Conservation (phyloP, 192 early-diverging fungal genomes). For the Rhizophagus sp. region DNA sequence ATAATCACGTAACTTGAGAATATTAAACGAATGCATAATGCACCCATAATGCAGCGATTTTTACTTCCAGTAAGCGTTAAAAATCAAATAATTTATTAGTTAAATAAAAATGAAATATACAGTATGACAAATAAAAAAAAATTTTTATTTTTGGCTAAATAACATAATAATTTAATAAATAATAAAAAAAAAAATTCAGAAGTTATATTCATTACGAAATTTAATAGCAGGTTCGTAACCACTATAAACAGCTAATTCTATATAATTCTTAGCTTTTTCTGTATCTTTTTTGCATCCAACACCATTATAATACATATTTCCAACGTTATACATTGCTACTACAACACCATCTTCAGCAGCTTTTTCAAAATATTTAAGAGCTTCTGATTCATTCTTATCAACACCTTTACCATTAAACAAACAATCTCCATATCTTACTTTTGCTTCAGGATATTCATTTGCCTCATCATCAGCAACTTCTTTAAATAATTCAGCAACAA, state of each 20-base stretch:
- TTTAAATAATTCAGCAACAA: background rate
- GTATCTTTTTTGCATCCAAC: background rate
- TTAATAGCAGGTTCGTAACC: background rate
- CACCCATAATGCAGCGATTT: too few relatives aligned
- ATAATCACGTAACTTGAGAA: too few relatives aligned
- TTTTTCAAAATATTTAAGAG: constrained; percentile 3
- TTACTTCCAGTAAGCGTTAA: too few relatives aligned
- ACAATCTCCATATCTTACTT: background rate
- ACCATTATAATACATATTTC: constrained; percentile 2
- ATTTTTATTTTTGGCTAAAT: too few relatives aligned
- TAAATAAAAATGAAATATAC: too few relatives aligned
- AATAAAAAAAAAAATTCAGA: too few relatives aligned
- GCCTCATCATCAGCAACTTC: background rate
- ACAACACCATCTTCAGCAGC: background rate
- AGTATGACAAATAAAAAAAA: too few relatives aligned
- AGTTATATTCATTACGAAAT: background rate
- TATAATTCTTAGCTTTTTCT: background rate
- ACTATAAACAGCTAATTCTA: background rate
- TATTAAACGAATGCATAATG: too few relatives aligned
- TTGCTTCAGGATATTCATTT: background rate
- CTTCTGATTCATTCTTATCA: background rate
- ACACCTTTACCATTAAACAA: background rate
- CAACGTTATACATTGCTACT: background rate
- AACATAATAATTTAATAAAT: too few relatives aligned
- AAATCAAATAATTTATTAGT: too few relatives aligned